Evolutionary conservation across 768 basidiomycete species (phyloP).

Genomic region (Cystobasidiopsis lactophilus): DNA sequence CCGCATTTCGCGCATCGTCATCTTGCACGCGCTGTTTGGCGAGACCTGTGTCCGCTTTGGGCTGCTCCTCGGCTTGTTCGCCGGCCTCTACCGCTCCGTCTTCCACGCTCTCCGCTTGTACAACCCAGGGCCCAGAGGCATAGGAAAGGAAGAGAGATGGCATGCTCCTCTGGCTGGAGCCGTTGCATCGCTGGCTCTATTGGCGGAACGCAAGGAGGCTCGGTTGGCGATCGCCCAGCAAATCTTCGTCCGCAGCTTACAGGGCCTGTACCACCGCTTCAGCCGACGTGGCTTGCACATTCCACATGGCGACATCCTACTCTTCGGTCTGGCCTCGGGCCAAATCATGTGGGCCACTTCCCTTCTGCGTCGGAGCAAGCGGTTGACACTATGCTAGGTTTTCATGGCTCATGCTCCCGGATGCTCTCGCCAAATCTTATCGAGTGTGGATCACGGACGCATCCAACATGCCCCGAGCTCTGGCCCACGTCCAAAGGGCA

Average conservation of each 20-base stretch:
- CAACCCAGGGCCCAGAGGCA: slow-evolving; percentile 26
- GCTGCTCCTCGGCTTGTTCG: slow-evolving; percentile 51
- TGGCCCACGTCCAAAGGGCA: too few species aligned
- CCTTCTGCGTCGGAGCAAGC: slow-evolving; percentile 22
- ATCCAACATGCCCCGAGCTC: background rate
- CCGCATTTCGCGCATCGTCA: slow-evolving; percentile 38
- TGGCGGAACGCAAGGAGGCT: slow-evolving; percentile 50
- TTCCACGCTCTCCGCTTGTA: slow-evolving; percentile 28
- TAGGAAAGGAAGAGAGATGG: slow-evolving; percentile 32
- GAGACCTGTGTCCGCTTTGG: slow-evolving; percentile 62
- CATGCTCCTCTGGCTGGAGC: slow-evolving; percentile 59
- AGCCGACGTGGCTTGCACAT: slow-evolving; percentile 44
- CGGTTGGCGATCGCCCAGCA: slow-evolving; percentile 58
- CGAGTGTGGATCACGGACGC: background rate
- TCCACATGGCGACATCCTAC: slow-evolving; percentile 59
- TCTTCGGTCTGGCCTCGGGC: slow-evolving; percentile 60
- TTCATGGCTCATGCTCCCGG: background rate
- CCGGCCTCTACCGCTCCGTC: slow-evolving; percentile 32
- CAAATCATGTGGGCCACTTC: slow-evolving; percentile 69
- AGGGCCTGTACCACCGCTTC: slow-evolving; percentile 66
- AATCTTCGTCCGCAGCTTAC: slow-evolving; percentile 71
- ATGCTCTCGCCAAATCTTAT: background rate
- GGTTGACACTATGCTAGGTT: background rate
- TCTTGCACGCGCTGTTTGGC: slow-evolving; percentile 67
- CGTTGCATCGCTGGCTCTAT: slow-evolving; percentile 47